Evolutionary conservation across 1,284 basidiomycete genomes (phyloP), one percentile per base, ranked within the genome.

Genomic region (Pyrrhoderma lamaoense): DNA sequence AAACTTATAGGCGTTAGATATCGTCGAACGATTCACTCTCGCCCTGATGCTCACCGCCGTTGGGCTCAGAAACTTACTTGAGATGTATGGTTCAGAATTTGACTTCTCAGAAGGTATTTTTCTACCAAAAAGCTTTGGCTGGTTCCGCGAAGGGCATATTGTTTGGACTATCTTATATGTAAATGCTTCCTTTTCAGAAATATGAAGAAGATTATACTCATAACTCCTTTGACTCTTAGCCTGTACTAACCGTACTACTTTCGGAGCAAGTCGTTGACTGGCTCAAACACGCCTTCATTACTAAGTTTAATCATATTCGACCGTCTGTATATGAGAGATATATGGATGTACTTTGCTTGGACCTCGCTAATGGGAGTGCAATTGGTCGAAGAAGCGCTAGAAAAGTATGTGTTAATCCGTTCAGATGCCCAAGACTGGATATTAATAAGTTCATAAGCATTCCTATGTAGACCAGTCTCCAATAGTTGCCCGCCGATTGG

Each of bases 231-330:
- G 18, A 27, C n/a, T 16, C 9, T 37, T 45, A 93, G 90, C 95
- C 95, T 5, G 93, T 95, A 1, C 58, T 95, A 42, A 89, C 92
- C 3, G 96, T 99, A 2, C 75, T 99, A 62, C 63, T 84, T 1
- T 96, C 93, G 4, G 96, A 99, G 66, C 89, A 92, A 77, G 68
- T 92, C 3, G 96, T 99, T 23, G 96, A 99, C 67, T 99, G 95
- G 96, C 76, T 99, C 53, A 99, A 99, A 64, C 96, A 99, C 63
- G 95, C 95, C 1, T 99, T 99, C 70, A 98, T 99, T 62, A 95
- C 94, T 50, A 99, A 99, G 67, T 98, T 98, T 67, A 90, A 90
- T 60, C 90, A 94, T 62, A 94, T 99, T 49, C 83, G 95, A 1
- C 93, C 94, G 0, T 89, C 87, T 0, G 91, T 98, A 0, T 99